Evolutionary conservation across 129 eudicot species (phyloP), one percentile per base, ranked within the genome.

Genomic region (Flaveria robusta): DNA sequence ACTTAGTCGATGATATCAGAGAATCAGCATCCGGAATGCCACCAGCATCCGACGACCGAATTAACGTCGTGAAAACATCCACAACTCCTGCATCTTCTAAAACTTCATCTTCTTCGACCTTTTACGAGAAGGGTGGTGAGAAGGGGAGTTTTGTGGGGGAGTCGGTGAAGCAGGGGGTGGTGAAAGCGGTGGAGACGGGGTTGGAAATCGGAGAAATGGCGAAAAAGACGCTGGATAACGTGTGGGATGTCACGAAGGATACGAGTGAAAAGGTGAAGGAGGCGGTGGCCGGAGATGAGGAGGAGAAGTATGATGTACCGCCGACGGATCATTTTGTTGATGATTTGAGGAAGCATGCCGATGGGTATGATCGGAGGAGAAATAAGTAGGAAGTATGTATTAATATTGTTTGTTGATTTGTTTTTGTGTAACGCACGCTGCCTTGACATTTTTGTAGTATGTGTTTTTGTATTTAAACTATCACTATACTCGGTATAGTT

Each of bases 141-240:
- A 18, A 29, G 69, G 49, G 31, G 39, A 74, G 81, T 22, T 56
- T 3, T 15, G 80, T 73, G 51, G 88, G 73, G 7, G 91, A 86
- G 7, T 68, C 63, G 46, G 89, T 83, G 1, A 87, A 78, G 76
- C 73, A 71, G 50, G 96, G 89, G 34, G 75, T 79, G 0, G 79
- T 13, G 34, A 84, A 82, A 66, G 92, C 85, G 0, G 29, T 78
- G 47, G 96, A 90, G 51, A 78, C 90, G 18, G 90, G 86, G 4
- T 31, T 83, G 50, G 74, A 85, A 9, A 68, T 81, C 4, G 90
- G 88, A 7, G 90, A 79, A 13, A 81, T 51, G 81, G 88, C 85
- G 19, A 86, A 86, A 31, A 65, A 87, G 62, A 84, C 87, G 0
- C 49, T 83, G 82, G 90, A 90, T 70, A 56, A 59, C n/a, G 68